These are phyloP conservation scores for Talinum fruticosum DNA, from an alignment of 148 eudicot genomes.

Conservation along the genomic window DNA sequence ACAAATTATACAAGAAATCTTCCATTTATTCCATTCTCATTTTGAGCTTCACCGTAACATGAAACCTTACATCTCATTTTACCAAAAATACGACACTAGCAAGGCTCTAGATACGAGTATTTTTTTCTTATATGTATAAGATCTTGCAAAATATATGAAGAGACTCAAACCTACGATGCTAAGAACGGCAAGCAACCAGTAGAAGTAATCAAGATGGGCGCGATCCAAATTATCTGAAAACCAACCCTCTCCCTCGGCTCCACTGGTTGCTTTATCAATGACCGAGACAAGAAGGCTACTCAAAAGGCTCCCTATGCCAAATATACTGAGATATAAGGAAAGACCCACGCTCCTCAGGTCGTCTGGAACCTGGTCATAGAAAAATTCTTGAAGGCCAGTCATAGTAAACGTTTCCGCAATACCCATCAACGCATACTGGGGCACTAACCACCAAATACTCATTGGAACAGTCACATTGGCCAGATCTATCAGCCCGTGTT, in stretches of 20 bases:
- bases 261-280: constrained; percentile 35
- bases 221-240: constrained; percentile 41
- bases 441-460: constrained; percentile 60
- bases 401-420: constrained; percentile 39
- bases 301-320: constrained; percentile 53
- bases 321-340: constrained; percentile 44
- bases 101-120: too few species aligned
- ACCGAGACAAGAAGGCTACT: constrained; percentile 50
- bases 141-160: constrained; percentile 28
- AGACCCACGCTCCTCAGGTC: constrained; percentile 54
- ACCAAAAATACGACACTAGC: too few species aligned
- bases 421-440: constrained; percentile 48
- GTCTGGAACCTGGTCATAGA: constrained; percentile 57
- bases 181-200: constrained; percentile 34
- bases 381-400: constrained; percentile 63
- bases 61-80: too few species aligned
- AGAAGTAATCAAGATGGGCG: constrained; percentile 56
- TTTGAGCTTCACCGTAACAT: too few species aligned
- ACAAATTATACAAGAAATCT: too few species aligned
- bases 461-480: constrained; percentile 47
- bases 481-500: constrained; percentile 40
- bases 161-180: constrained; percentile 18
- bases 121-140: constrained; percentile 18
- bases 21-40: too few species aligned
- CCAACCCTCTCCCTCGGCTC: constrained; percentile 41